phyloP scores from a whole-genome alignment of 345 rosid species.

The Citrus medica region DNA sequence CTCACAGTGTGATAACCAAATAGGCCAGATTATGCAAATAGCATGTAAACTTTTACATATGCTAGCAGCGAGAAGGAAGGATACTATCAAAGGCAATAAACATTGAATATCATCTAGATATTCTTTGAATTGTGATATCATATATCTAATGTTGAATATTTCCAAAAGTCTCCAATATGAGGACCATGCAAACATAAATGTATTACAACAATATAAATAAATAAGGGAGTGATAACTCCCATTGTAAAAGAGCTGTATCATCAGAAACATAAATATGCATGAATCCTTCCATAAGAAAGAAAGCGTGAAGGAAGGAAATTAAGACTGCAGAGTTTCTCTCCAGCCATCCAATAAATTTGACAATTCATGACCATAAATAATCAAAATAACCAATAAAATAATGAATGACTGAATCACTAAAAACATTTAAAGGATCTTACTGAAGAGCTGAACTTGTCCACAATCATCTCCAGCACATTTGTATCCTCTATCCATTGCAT shows the following conservation, averaged over 20 bases:
- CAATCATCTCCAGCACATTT: conserved; percentile 85
- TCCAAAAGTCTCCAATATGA: neutral
- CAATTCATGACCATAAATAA: neutral
- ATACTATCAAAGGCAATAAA: neutral
- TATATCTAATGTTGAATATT: neutral
- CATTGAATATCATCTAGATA: neutral
- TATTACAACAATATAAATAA: neutral
- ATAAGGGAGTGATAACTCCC: neutral
- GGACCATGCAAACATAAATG: neutral
- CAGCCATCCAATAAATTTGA: neutral
- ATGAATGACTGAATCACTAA: neutral
- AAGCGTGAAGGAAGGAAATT: neutral
- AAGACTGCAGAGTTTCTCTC: neutral
- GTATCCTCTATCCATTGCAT: conserved; percentile 91
- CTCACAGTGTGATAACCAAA: neutral
- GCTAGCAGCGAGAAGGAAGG: neutral
- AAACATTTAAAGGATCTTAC: conserved; percentile 43
- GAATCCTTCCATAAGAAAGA: neutral
- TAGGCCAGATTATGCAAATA: neutral
- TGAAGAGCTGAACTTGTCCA: conserved; percentile 85
- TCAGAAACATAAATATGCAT: neutral
- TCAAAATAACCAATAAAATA: neutral
- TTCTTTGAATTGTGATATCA: neutral
- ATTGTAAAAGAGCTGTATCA: neutral
- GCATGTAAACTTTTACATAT: neutral